These are phyloP conservation scores for Citrus medica DNA, from an alignment of 345 rosid species.

Conservation along the genomic window DNA sequence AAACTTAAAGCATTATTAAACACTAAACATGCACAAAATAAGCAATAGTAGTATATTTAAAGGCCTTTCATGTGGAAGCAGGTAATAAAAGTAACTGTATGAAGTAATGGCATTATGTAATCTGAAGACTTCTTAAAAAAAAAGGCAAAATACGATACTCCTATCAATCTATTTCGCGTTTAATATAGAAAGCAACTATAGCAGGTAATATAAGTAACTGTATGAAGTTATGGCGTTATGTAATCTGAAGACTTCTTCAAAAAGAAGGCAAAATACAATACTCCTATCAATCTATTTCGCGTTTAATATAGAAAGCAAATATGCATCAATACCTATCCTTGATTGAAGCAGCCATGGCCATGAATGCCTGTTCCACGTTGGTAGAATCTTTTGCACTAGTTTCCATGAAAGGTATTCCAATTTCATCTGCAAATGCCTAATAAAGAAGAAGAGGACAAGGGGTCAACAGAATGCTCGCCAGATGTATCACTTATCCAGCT, in stretches of 20 bases:
- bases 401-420: slow-evolving; percentile 76
- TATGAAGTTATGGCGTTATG: background rate
- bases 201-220: too few relatives aligned
- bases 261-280: background rate
- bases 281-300: background rate
- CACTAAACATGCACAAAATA: background rate
- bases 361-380: slow-evolving; percentile 73
- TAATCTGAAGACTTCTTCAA: background rate
- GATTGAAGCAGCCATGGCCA: slow-evolving; percentile 78
- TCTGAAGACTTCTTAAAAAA: background rate
- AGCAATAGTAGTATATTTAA: background rate
- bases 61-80: background rate
- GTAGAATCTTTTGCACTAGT: slow-evolving; percentile 79
- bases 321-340: slow-evolving; percentile 47
- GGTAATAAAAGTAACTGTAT: background rate
- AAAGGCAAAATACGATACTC: background rate
- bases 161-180: background rate
- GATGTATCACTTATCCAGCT: too few relatives aligned
- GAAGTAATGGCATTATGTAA: background rate
- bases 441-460: background rate
- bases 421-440: slow-evolving; percentile 77
- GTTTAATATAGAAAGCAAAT: background rate
- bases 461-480: background rate
- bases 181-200: background rate
- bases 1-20: background rate